Base-by-base conservation (phyloP, 768 basidiomycete species). In the Russula abietina region DNA sequence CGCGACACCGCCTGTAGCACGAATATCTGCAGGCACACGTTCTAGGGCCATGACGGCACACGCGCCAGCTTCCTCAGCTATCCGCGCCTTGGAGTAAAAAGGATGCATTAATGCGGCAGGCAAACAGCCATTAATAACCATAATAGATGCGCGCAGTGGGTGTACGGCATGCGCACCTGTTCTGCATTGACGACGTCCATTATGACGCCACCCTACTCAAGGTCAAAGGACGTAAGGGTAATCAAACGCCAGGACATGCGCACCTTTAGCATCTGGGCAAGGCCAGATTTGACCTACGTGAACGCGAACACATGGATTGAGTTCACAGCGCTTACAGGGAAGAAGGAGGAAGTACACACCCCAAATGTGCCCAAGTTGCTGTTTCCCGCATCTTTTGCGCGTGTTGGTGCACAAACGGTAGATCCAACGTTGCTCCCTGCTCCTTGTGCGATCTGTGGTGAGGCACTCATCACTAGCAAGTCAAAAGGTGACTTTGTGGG, bases 31-130 rank as follows among this genome's bases (percentile, higher is more conserved):
- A 11, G 96, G 96, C 3, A 99, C 92, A 61, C 94, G 81, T 75
- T 97, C 93, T 36, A 95, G 82, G 4, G 93, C 93, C 96, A 99
- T 98, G 65, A 99, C 96, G 62, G 96, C 96, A 72, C 92, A 93
- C 8, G 96, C 96, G 51, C 96, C 96, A 10, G 96, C 96, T 72
- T 94, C 93, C 72, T 98, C 96, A 50, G 96, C 96, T 69, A 98
- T 94, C 65, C 90, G 89, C 62, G 96, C 96, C 88, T 95, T 65
- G 7, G 22, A 22, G 28, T 52, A 68, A 11, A 36, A 39, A 38
- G 17, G 17, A 39, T 24, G 38, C 45, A 12, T n/a, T n/a, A 3
- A 2, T 62, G 28, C 51, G 36, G 55, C 59, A 62, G 51, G 49
- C 56, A 32, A 67, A 70, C 30, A 78, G 78, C 62, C 22, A 54